These are phyloP conservation scores for Penicillium sp. DNA, from an alignment of 2,329 filamentous ascomycete species.

Conservation along the genomic window DNA sequence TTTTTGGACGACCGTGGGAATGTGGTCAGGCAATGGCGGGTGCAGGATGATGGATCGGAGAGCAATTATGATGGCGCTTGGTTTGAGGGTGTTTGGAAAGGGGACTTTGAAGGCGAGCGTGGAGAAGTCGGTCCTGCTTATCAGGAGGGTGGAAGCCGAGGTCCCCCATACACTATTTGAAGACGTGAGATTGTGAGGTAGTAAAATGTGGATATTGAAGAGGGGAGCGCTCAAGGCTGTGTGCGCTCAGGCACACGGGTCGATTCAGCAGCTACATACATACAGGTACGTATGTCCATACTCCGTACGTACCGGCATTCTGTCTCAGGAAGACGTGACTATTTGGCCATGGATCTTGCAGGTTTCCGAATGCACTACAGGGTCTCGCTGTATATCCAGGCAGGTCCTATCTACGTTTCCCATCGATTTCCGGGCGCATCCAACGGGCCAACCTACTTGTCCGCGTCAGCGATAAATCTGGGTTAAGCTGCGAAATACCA, in stretches of 20 bases:
- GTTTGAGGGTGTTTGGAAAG: conserved; percentile 1
- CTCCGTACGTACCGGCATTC: background rate
- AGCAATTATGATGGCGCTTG: conserved; percentile 2
- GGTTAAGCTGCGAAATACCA: background rate
- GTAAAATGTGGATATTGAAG: no score
- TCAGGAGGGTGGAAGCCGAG: conserved; percentile 15
- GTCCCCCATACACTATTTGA: conserved; percentile 11
- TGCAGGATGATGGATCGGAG: conserved; percentile 1
- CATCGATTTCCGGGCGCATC: background rate
- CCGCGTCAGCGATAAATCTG: background rate
- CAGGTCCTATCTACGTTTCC: background rate
- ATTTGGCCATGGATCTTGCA: background rate
- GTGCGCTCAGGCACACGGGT: no score
- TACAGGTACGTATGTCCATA: no score
- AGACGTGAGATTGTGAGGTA: no score
- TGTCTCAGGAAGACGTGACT: background rate
- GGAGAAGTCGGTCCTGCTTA: conserved; percentile 8
- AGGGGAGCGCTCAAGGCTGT: no score
- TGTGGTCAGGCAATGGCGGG: conserved; percentile 9
- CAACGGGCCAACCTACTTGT: background rate
- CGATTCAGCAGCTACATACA: no score
- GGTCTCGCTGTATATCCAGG: conserved; percentile 1
- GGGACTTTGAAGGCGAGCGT: background rate
- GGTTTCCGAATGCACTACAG: background rate
- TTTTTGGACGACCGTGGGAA: conserved; percentile 11